phyloP scores from a whole-genome alignment of 176 grass and related monocot species.

The Oryza glaberrima region DNA sequence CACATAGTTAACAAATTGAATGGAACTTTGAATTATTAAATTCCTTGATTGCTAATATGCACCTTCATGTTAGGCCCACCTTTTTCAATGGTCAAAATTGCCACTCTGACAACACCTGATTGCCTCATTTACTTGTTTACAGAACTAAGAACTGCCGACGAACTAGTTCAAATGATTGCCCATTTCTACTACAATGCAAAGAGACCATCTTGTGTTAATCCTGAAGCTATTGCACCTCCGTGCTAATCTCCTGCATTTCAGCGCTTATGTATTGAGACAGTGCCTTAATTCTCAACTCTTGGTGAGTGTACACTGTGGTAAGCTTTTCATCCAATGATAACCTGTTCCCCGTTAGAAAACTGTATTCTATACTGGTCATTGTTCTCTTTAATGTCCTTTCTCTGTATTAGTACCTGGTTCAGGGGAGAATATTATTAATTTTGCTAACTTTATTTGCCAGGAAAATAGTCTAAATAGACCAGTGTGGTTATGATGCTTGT shows the following conservation, averaged over 20 bases:
- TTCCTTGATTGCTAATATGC: background rate
- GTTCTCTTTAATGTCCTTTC: background rate
- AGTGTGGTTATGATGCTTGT: background rate
- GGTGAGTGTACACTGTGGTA: background rate
- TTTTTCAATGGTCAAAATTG: conserved; percentile 15
- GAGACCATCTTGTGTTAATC: conserved; percentile 76
- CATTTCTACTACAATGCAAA: conserved; percentile 98
- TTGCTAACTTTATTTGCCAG: conserved; percentile 1
- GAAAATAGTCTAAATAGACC: background rate
- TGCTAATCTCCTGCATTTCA: conserved; percentile 37
- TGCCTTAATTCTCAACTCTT: background rate
- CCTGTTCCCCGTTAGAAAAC: background rate
- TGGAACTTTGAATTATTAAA: background rate
- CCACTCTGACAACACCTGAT: background rate
- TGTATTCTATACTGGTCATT: background rate
- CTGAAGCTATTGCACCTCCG: conserved; percentile 51
- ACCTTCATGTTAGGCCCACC: background rate
- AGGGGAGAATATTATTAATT: conserved; percentile 5
- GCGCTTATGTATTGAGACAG: conserved; percentile 9
- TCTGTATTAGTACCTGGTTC: conserved; percentile 24
- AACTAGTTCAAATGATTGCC: conserved; percentile 70
- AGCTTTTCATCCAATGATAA: background rate
- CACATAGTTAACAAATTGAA: background rate
- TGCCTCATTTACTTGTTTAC: background rate
- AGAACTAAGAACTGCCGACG: conserved; percentile 76